phyloP scores from a whole-genome alignment of 1,284 basidiomycete genomes.

The Moesziomyces antarcticus region DNA sequence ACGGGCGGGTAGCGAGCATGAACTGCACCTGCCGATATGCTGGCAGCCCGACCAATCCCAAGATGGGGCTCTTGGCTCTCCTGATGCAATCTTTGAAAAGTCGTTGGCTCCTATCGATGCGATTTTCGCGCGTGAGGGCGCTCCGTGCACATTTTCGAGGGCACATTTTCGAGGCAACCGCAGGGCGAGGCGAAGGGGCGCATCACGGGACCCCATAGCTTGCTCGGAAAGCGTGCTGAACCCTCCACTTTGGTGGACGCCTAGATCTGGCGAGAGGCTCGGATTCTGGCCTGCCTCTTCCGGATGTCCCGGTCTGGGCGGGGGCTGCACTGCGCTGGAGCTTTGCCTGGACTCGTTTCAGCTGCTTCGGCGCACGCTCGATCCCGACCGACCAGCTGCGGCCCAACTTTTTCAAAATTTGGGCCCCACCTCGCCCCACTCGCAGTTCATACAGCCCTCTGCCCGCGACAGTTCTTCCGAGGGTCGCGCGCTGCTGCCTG shows the following conservation, averaged over 20 bases:
- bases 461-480: not conserved
- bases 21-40: not conserved
- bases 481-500: not conserved
- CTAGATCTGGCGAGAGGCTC: too few relatives aligned
- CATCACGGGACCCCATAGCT: not conserved
- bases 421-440: not conserved
- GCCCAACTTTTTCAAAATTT: conserved; percentile 1
- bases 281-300: not conserved
- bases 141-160: too few relatives aligned
- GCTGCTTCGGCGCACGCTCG: not conserved
- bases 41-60: too few relatives aligned
- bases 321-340: not conserved
- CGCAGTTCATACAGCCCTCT: too few relatives aligned
- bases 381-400: not conserved
- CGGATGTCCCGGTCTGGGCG: not conserved
- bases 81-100: not conserved
- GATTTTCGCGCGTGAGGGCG: not conserved
- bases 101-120: not conserved
- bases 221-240: not conserved
- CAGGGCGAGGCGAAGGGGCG: not conserved
- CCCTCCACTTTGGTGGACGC: not conserved
- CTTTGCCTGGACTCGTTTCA: not conserved
- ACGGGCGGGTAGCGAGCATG: too few relatives aligned
- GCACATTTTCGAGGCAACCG: too few relatives aligned
- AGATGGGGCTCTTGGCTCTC: too few relatives aligned